A percentile compares a stretch with the other conserved stretches of the same genome.
Evolutionary conservation across 2,329 filamentous ascomycete genomes (phyloP).

Genomic region (Didymella keratinophila): DNA sequence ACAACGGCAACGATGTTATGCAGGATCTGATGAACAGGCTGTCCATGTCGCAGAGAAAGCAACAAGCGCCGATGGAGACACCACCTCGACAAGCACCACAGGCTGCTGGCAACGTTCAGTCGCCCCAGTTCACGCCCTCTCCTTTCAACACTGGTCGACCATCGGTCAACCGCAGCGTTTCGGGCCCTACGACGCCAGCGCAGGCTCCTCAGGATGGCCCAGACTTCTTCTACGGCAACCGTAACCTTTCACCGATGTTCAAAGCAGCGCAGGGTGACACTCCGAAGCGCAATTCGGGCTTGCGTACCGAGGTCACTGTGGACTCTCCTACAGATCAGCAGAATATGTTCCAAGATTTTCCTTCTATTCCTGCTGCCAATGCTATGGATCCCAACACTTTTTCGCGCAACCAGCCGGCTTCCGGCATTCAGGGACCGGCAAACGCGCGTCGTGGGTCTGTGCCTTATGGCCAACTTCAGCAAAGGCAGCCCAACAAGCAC

Average conservation of each 20-base stretch:
- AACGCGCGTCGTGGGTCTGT: slow-evolving; percentile 38
- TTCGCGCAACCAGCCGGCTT: slow-evolving; percentile 28
- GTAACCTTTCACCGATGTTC: slow-evolving; percentile 60
- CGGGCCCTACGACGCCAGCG: slow-evolving; percentile 46
- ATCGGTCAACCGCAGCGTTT: slow-evolving; percentile 39
- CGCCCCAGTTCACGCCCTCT: slow-evolving; percentile 49
- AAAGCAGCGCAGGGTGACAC: slow-evolving; percentile 56
- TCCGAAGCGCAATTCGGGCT: slow-evolving; percentile 52
- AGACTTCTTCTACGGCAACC: slow-evolving; percentile 53
- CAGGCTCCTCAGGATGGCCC: slow-evolving; percentile 35
- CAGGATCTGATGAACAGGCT: slow-evolving; percentile 55
- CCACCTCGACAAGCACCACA: slow-evolving; percentile 36
- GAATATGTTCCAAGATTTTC: slow-evolving; percentile 35
- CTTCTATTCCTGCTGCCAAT: slow-evolving; percentile 27
- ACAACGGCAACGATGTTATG: slow-evolving; percentile 52
- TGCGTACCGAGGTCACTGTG: slow-evolving; percentile 54
- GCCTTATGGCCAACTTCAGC: slow-evolving; percentile 37
- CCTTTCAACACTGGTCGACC: slow-evolving; percentile 49
- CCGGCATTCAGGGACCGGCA: slow-evolving; percentile 20
- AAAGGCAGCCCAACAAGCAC: slow-evolving; percentile 36
- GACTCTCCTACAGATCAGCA: slow-evolving; percentile 41
- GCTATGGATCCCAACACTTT: slow-evolving; percentile 33
- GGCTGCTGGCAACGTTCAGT: slow-evolving; percentile 31
- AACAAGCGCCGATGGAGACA: slow-evolving; percentile 25
- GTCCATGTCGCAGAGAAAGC: slow-evolving; percentile 45